Conservation (phyloP, 345 rosid species). For the Sonneratia alba region DNA sequence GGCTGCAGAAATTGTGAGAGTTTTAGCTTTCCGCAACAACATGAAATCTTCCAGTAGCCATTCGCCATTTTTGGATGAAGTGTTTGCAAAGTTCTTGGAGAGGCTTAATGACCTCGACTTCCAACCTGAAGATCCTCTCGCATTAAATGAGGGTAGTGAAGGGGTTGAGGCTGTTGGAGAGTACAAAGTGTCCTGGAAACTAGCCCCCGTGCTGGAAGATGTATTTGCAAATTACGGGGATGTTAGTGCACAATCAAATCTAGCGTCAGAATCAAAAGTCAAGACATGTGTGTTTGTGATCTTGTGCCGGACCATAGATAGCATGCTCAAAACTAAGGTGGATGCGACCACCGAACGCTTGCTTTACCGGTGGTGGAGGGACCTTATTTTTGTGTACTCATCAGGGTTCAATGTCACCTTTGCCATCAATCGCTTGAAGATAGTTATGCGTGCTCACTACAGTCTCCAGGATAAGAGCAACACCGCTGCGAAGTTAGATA, state of each 20-base stretch:
- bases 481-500: neutral
- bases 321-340: neutral
- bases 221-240: neutral
- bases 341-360: neutral
- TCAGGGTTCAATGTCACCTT: neutral
- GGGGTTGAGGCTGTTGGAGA: neutral
- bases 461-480: neutral
- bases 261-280: neutral
- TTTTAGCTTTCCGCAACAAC: neutral
- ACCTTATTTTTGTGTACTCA: neutral
- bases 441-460: neutral
- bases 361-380: slow-evolving; percentile 1
- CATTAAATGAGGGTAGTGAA: neutral
- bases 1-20: slow-evolving; percentile 4
- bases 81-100: neutral
- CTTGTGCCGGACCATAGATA: neutral
- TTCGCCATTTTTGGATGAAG: neutral
- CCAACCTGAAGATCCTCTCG: neutral
- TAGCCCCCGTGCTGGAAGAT: neutral
- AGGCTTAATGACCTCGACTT: neutral
- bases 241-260: neutral
- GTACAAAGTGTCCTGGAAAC: slow-evolving; percentile 4
- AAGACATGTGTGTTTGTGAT: neutral
- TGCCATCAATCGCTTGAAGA: neutral
- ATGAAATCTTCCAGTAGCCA: neutral